Evolutionary conservation across 352 stramenopile genomes (phyloP).

Genomic region (Pythium phragmiticola): DNA sequence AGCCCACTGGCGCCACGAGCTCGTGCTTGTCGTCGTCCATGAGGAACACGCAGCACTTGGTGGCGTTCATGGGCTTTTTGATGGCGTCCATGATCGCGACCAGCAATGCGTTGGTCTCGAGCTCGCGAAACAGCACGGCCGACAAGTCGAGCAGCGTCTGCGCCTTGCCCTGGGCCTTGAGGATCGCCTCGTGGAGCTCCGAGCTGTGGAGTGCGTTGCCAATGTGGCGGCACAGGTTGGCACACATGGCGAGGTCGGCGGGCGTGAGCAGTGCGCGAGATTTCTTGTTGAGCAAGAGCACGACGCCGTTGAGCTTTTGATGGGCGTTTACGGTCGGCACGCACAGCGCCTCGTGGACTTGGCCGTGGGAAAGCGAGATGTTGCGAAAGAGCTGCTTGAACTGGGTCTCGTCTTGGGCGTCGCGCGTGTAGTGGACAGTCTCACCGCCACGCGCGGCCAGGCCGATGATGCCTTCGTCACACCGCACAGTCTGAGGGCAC

Average conservation of each 20-base stretch:
- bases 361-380: constrained; percentile 5
- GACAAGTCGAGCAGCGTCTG: constrained; percentile 68
- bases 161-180: constrained; percentile 59
- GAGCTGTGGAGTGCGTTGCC: constrained; percentile 52
- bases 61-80: constrained; percentile 46
- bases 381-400: constrained; percentile 26
- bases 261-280: constrained; percentile 39
- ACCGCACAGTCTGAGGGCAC: constrained; percentile 39
- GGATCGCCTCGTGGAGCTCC: constrained; percentile 55
- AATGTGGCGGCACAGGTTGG: constrained; percentile 53
- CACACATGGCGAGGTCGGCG: constrained; percentile 55
- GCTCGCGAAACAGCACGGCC: constrained; percentile 57
- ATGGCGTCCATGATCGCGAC: constrained; percentile 53
- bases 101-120: constrained; percentile 59
- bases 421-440: constrained; percentile 28
- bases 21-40: constrained; percentile 57
- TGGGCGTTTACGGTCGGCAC: constrained; percentile 47
- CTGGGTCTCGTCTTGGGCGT: constrained; percentile 1
- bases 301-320: constrained; percentile 55
- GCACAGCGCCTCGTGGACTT: constrained; percentile 44
- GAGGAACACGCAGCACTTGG: constrained; percentile 69
- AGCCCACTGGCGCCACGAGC: constrained; percentile 51
- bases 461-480: constrained; percentile 59
- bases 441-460: constrained; percentile 28
- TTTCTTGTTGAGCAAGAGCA: constrained; percentile 48